These are phyloP conservation scores for Hippophae gyantsensis DNA, from an alignment of 306 rosid species.

Conservation along the genomic window DNA sequence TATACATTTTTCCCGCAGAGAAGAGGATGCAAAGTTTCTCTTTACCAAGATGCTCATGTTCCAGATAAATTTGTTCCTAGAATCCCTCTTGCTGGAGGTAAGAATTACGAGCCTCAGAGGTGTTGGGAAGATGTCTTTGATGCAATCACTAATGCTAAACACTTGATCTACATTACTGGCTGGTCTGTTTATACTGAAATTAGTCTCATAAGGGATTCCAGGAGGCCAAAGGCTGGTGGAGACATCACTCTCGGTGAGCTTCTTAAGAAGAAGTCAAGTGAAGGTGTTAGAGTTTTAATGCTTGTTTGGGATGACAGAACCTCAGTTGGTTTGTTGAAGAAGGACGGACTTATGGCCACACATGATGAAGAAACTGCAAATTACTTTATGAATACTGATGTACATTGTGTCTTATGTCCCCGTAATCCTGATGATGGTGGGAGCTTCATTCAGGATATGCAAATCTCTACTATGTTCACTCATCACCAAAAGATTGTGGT, in stretches of 20 bases:
- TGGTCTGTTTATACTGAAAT: conserved; percentile 41
- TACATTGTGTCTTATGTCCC: conserved; percentile 38
- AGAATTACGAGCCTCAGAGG: conserved; percentile 34
- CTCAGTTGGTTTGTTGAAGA: conserved; percentile 26
- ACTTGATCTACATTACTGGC: conserved; percentile 42
- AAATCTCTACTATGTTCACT: conserved; percentile 41
- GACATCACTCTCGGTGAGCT: conserved; percentile 31
- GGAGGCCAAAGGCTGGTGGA: conserved; percentile 43
- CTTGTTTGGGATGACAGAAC: conserved; percentile 49
- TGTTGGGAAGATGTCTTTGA: conserved; percentile 50
- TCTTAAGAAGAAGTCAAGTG: conserved; percentile 37
- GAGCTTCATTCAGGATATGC: conserved; percentile 30
- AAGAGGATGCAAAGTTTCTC: conserved; percentile 33
- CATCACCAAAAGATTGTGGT: conserved; percentile 48
- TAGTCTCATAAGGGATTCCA: conserved; percentile 31
- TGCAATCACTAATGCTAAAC: conserved; percentile 41
- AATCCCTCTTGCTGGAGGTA: conserved; percentile 44
- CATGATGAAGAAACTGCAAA: conserved; percentile 42
- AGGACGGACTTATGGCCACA: conserved; percentile 44
- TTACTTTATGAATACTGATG: conserved; percentile 25
- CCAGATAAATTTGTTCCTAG: conserved; percentile 36
- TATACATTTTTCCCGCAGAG: conserved; percentile 39
- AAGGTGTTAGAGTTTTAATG: conserved; percentile 40
- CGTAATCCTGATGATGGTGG: conserved; percentile 43
- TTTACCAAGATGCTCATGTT: conserved; percentile 42